Conservation (phyloP, 495 filamentous ascomycete genomes). For the Hypoxylon subgilvum region DNA sequence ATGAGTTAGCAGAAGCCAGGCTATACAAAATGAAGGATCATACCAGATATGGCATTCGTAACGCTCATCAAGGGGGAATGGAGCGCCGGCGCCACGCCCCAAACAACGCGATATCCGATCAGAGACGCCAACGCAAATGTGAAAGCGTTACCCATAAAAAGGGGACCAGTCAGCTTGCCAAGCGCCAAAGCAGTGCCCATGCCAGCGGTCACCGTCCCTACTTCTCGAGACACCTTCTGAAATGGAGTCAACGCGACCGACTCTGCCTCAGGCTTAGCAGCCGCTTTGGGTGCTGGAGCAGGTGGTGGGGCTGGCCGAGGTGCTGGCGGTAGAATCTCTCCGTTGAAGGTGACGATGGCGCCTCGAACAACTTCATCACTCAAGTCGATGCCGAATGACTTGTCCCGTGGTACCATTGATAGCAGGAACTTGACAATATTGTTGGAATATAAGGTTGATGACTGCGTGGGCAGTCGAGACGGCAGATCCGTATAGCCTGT, state of each 20-base stretch:
- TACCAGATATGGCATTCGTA: constrained; percentile 82
- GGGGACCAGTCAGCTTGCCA: constrained; percentile 75
- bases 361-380: constrained; percentile 81
- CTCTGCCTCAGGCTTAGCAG: constrained; percentile 60
- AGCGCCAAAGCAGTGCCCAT: constrained; percentile 75
- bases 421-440: constrained; percentile 84
- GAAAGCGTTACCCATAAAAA: constrained; percentile 83
- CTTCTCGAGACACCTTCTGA: constrained; percentile 75
- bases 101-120: constrained; percentile 81
- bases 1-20: constrained; percentile 35
- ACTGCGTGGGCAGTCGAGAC: constrained; percentile 78
- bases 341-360: constrained; percentile 75
- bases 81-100: constrained; percentile 76
- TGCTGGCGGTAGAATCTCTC: constrained; percentile 72
- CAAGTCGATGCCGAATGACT: constrained; percentile 74
- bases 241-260: constrained; percentile 73
- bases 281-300: constrained; percentile 58
- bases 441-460: constrained; percentile 83
- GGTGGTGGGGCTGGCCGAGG: constrained; percentile 75
- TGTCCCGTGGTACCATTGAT: constrained; percentile 75
- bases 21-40: constrained; percentile 4
- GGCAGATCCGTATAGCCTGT: constrained; percentile 81
- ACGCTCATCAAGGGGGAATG: constrained; percentile 86
- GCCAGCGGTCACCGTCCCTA: constrained; percentile 69
- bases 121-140: constrained; percentile 78